Percentiles rank a stretch among this genome's conserved stretches.
Conservation (phyloP, 805 yeast species). For the Brettanomyces custersianus region DNA sequence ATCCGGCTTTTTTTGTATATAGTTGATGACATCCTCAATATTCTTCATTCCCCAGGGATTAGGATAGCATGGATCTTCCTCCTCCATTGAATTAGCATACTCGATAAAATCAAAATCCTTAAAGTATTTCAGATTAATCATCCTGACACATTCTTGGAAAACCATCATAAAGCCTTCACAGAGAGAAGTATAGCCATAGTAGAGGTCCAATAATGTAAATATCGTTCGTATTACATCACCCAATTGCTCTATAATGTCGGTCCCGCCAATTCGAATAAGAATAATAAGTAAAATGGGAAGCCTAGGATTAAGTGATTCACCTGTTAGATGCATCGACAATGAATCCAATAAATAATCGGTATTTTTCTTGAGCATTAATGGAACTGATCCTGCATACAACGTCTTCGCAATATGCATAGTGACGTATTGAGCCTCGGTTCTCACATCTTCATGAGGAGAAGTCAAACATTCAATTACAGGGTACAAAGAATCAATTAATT, state of each 20-base stretch:
- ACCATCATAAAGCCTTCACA: constrained; percentile 68
- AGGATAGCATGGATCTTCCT: constrained; percentile 22
- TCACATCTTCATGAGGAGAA: constrained; percentile 33
- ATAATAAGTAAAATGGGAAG: constrained; percentile 63
- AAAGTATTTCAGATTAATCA: constrained; percentile 32
- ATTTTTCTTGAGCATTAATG: constrained; percentile 50
- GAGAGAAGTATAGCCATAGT: constrained; percentile 70
- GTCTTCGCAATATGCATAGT: constrained; percentile 39
- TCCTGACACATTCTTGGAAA: constrained; percentile 50
- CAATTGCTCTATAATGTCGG: constrained; percentile 51
- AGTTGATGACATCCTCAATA: constrained; percentile 32
- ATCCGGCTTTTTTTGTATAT: constrained; percentile 29
- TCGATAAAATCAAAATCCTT: constrained; percentile 17
- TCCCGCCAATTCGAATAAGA: constrained; percentile 63
- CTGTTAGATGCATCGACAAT: constrained; percentile 59
- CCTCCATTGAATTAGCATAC: constrained; percentile 10
- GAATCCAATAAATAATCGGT: constrained; percentile 77
- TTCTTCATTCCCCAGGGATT: constrained; percentile 55
- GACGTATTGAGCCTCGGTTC: constrained; percentile 46
- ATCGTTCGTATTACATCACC: constrained; percentile 62
- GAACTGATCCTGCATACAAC: constrained; percentile 50
- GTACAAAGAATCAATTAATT: constrained; percentile 62
- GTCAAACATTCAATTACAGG: constrained; percentile 71
- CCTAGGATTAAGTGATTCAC: constrained; percentile 66
- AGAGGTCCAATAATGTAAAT: constrained; percentile 71